Percentiles rank a stretch among this genome's conserved stretches.
These are phyloP conservation scores for Quercus phellos DNA, from an alignment of 331 rosid genomes.

Conservation along the genomic window DNA sequence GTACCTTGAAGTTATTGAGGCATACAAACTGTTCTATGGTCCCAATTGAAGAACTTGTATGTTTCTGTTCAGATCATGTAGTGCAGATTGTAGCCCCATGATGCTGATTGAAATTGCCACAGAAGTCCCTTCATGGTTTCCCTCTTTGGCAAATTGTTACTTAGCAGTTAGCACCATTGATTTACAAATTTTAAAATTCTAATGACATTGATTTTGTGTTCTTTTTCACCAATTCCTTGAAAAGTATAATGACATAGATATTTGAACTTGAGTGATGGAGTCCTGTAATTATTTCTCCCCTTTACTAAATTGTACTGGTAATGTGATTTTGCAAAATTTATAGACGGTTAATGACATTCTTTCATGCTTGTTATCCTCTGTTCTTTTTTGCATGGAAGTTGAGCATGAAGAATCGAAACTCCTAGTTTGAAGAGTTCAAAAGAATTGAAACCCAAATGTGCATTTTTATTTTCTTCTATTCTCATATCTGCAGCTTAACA, in stretches of 20 bases:
- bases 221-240: neutral
- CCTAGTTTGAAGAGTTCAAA: neutral
- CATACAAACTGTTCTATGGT: slow-evolving; percentile 67
- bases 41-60: slow-evolving; percentile 54
- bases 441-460: neutral
- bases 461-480: too few species aligned
- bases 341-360: neutral
- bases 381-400: neutral
- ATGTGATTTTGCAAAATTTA: neutral
- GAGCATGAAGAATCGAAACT: neutral
- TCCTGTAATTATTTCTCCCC: neutral
- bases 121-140: neutral
- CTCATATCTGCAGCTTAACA: too few species aligned
- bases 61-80: neutral
- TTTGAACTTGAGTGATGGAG: neutral
- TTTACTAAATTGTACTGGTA: neutral
- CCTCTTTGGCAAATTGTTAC: neutral
- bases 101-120: neutral
- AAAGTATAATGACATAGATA: neutral
- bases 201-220: neutral
- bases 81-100: neutral
- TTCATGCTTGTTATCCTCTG: neutral
- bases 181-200: neutral
- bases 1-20: slow-evolving; percentile 92
- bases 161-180: neutral